These are phyloP conservation scores for Tulasnella calospora DNA, from an alignment of 768 basidiomycete genomes.

Conservation along the genomic window DNA sequence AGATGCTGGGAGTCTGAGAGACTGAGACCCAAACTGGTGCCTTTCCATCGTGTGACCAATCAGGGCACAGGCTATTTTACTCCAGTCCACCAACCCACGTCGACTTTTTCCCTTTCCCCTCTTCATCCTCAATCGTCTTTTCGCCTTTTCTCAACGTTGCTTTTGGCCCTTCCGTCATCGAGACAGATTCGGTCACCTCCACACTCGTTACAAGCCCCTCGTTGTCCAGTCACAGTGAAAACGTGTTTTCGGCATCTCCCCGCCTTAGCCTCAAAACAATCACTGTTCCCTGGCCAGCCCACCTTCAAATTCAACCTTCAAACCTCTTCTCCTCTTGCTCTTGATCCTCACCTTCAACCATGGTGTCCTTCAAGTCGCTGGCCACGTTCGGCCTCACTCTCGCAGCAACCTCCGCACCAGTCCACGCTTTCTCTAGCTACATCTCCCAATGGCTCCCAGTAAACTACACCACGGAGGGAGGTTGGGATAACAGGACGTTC, in stretches of 20 bases:
- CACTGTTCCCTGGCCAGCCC: background rate
- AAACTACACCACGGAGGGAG: slow-evolving; percentile 23
- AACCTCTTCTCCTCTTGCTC: background rate
- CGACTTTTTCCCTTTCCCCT: background rate
- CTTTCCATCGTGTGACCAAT: background rate
- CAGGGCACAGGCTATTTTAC: background rate
- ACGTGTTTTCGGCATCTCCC: slow-evolving; percentile 9
- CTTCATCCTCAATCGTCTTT: background rate
- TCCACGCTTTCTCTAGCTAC: slow-evolving; percentile 21
- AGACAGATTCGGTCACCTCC: background rate
- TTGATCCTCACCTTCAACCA: background rate
- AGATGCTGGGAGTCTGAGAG: background rate
- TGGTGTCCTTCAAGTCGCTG: slow-evolving; percentile 9
- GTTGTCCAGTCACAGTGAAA: slow-evolving; percentile 10
- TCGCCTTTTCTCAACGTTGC: background rate
- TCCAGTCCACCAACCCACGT: background rate
- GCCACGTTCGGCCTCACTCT: background rate
- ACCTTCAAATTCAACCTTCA: background rate
- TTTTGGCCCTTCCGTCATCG: background rate
- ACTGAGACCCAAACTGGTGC: background rate
- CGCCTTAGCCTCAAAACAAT: background rate
- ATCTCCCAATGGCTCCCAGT: slow-evolving; percentile 21
- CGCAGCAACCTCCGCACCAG: background rate
- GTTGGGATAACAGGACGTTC: slow-evolving; percentile 15
- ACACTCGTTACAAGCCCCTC: background rate